These are phyloP conservation scores for Biscogniauxia sp. DNA, from an alignment of 2,329 filamentous ascomycete species.

Conservation along the genomic window DNA sequence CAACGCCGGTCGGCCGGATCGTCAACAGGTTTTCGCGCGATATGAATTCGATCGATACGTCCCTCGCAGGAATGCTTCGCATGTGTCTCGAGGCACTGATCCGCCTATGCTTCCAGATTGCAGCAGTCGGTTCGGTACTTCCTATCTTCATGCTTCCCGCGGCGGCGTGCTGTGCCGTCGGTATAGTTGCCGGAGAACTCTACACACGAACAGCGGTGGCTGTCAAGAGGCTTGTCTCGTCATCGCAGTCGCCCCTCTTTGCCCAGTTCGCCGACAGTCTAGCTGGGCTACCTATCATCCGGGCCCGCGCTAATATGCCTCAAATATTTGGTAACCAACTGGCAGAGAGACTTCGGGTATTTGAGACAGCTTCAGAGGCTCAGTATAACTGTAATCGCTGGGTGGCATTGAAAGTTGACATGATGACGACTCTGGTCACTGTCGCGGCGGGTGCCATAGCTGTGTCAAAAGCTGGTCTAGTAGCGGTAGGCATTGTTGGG, in stretches of 20 bases:
- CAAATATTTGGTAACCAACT: conserved; percentile 46
- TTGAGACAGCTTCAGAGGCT: conserved; percentile 46
- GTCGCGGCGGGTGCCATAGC: conserved; percentile 52
- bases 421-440: conserved; percentile 52
- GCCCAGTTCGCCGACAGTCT: conserved; percentile 55
- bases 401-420: conserved; percentile 54
- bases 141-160: conserved; percentile 44
- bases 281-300: conserved; percentile 49
- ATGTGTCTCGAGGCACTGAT: conserved; percentile 39
- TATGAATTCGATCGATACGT: conserved; percentile 53
- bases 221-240: conserved; percentile 40
- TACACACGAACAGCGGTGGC: conserved; percentile 44
- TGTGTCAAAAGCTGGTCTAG: conserved; percentile 43
- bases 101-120: conserved; percentile 34
- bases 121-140: conserved; percentile 41
- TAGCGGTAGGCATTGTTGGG: conserved; percentile 52
- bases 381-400: conserved; percentile 57
- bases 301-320: conserved; percentile 48
- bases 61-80: conserved; percentile 44
- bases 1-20: conserved; percentile 50
- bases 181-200: conserved; percentile 41
- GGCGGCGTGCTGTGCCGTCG: conserved; percentile 36
- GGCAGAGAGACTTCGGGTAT: conserved; percentile 48
- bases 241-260: conserved; percentile 51
- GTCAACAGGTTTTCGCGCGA: conserved; percentile 57